Evolutionary conservation across 257 asterid species (phyloP), one percentile per base, ranked within the genome.

Genomic region (Solanum medicagineum): DNA sequence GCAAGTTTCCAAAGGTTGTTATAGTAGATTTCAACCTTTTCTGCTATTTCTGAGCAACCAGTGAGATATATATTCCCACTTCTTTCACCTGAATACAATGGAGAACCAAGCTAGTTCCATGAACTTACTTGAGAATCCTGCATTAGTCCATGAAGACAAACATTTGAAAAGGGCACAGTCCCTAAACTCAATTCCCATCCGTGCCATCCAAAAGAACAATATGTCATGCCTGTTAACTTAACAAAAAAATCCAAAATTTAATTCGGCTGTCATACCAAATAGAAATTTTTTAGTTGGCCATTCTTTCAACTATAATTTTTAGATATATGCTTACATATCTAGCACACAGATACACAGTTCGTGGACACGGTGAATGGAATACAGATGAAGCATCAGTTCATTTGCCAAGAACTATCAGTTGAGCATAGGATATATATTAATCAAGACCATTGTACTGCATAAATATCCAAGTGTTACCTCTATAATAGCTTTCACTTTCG

Each of bases 101-200:
- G 57, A 80, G 49, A 77, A 62, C 47, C 8, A 79, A 55, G 56
- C 55, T 81, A 71, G 60, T 84, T 80, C 84, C 49, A 84, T 68
- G 53, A 82, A 71, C 62, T 92, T 90, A 96, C 99, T 88, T 96
- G 98, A 87, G 97, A 90, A 88, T 96, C 99, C 54, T 98, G 97
- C 87, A 96, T 94, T 86, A 96, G 99, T 70, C 99, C 99, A 63
- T 96, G 98, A 85, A 96, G 93, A 92, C 94, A 95, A 87, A 96
- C 92, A 83, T 88, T 81, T 86, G 95, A 92, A 90, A 95, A 96
- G 69, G 98, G 99, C 82, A 94, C 93, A 59, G 90, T 91, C 83
- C 99, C 99, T 95, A 88, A 95, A 94, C 87, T 95, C 99, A 84
- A 96, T 90, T 86, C 99, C 99, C 98, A 96, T 93, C 98, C 95